These are phyloP conservation scores for Plectosphaerella sp. DNA, from an alignment of 2,329 filamentous ascomycete species.

Conservation along the genomic window DNA sequence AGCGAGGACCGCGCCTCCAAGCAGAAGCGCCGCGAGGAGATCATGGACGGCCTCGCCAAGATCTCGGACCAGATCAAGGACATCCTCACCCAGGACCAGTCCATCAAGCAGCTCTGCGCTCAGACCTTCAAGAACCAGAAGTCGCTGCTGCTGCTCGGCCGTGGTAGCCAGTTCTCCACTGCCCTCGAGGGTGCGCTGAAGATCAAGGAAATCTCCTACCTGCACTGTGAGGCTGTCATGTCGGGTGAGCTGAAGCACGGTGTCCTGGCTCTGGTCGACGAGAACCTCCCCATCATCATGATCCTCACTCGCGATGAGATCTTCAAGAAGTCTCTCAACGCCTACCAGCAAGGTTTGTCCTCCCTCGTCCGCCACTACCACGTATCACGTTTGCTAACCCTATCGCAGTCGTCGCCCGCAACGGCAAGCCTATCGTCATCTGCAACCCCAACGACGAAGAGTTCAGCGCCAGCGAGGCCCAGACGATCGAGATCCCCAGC, in stretches of 20 bases:
- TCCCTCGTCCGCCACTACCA: neutral
- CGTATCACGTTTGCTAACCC: constrained; percentile 1
- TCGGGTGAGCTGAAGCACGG: constrained; percentile 99
- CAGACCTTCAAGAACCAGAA: constrained; percentile 97
- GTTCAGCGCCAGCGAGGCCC: constrained; percentile 81
- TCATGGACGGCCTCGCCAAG: constrained; percentile 86
- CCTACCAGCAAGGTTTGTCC: constrained; percentile 85
- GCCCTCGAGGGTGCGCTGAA: constrained; percentile 96
- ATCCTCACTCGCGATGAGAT: constrained; percentile 94
- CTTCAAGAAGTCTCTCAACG: constrained; percentile 98
- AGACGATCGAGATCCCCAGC: constrained; percentile 96
- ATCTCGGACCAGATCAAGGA: constrained; percentile 89
- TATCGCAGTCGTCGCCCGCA: constrained; percentile 78
- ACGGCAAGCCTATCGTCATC: constrained; percentile 95
- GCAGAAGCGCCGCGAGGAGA: constrained; percentile 84
- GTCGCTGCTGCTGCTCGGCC: constrained; percentile 85
- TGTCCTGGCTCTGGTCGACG: constrained; percentile 93
- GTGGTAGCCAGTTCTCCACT: constrained; percentile 95
- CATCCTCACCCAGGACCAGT: constrained; percentile 84
- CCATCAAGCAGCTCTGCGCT: constrained; percentile 90
- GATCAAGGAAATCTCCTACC: constrained; percentile 99
- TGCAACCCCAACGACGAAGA: constrained; percentile 89
- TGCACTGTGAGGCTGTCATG: constrained; percentile 99
- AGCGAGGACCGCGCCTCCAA: constrained; percentile 97
- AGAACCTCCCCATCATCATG: constrained; percentile 99